Base-by-base conservation (phyloP, 768 basidiomycete genomes). In the Russula foetens region DNA sequence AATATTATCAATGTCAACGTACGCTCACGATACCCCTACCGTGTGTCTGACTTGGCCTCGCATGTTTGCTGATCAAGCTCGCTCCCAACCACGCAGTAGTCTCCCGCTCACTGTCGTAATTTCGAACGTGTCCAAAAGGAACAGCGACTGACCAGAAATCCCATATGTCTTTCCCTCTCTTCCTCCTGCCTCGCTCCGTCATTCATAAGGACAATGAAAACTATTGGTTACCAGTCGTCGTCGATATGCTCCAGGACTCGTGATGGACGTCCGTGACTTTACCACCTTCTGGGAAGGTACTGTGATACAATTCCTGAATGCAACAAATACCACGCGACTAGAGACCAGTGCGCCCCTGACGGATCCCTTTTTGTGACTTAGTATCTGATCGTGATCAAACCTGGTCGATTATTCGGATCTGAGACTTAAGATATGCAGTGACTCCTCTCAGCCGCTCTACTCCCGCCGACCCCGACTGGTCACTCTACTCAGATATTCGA, bases 1-100 rank as follows among this genome's bases (percentile, higher is more conserved):
- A 84, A 86, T 62, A 88, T 94, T 51, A 80, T 85, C 63, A 93
- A 92, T 69, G 75, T 83, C 17, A 92, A 93, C 62, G 90, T 90
- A 64, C 66, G 80, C n/a, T 35, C 44, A 23, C 33, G 31, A 50
- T 28, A 33, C 14, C 28, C n/a, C 41, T 48, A 11, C 33, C 21
- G 23, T n/a, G n/a, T n/a, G n/a, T 19, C 38, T 33, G 31, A 19
- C 24, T 39, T 23, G 15, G n/a, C 24, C 7, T 14, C 2, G 44
- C 31, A 3, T 12, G 9, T 33, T 41, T 21, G 12, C 47, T 60
- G 39, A 60, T 26, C 39, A 17, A n/a, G n/a, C n/a, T n/a, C n/a
- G n/a, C n/a, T 14, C 4, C 12, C 15, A 26, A 35, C 35, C 11
- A 12, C 23, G 14, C 46, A 91, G 88, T 93, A 92, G 70, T 92